Conservation (phyloP, 106 monocot genomes). For the Apostasia shenzhenica region DNA sequence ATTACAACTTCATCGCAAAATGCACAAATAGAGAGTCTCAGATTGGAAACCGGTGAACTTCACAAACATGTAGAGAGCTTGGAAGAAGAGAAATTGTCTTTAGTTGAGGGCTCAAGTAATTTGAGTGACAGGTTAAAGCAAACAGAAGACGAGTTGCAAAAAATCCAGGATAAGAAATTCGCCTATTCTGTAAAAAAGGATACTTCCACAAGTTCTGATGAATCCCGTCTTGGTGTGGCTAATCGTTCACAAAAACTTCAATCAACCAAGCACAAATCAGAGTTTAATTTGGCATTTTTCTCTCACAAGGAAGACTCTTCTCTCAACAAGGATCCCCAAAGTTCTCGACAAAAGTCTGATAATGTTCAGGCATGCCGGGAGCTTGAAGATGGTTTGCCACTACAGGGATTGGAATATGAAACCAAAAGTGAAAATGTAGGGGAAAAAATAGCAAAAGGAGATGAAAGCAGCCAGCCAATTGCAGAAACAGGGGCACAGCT, state of each 20-base stretch:
- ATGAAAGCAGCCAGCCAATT: not conserved
- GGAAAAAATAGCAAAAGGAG: not conserved
- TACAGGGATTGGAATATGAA: not conserved
- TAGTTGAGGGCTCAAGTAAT: conserved; percentile 9
- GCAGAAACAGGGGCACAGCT: not conserved
- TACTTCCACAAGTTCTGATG: conserved; percentile 18
- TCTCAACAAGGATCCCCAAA: not conserved
- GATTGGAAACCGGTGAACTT: conserved; percentile 24
- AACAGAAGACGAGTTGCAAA: conserved; percentile 30
- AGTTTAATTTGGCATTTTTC: not conserved
- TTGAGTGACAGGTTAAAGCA: conserved; percentile 26
- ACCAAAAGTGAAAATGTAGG: conserved; percentile 2
- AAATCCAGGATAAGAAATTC: conserved; percentile 25
- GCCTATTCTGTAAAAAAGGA: conserved; percentile 12
- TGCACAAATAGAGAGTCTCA: conserved; percentile 38
- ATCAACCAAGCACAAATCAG: conserved; percentile 1
- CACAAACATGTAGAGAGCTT: conserved; percentile 23
- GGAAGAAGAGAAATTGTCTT: conserved; percentile 29
- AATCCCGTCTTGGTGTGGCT: conserved; percentile 13
- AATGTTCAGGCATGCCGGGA: no score
- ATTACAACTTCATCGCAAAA: conserved; percentile 43
- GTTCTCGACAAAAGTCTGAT: not conserved
- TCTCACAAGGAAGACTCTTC: conserved; percentile 1
- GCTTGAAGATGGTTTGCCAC: no score
- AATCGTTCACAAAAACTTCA: conserved; percentile 17